Base-by-base conservation (phyloP, 305 asterid genomes). In the Ilex paraguariensis region DNA sequence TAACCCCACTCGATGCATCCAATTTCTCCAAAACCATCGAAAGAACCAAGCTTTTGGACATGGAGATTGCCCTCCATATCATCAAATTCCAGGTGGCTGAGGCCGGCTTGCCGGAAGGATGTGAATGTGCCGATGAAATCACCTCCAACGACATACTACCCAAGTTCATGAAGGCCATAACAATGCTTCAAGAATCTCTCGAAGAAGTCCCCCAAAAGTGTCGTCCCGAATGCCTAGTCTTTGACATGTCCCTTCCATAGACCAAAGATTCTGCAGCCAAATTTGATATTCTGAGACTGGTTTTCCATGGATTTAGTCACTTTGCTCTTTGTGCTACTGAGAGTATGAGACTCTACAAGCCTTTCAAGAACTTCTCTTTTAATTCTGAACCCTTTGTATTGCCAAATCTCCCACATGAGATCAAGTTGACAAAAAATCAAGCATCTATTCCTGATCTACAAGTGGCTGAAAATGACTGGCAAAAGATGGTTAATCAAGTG, bases 311-410 rank as follows among this genome's bases (percentile, higher is more conserved):
- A 14, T 45, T 55, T 46, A 62, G 73, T 56, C 67, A 57, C 8
- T 64, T 72, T 32, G 66, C 77, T n/a, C 12, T 36, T 8, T 73
- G 71, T 57, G 64, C 64, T 36, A 45, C 3, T 17, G 21, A 17
- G 21, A 17, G 21, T 17, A 17, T 17, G 21, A 17, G 21, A 17
- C 21, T 17, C 21, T 28, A 68, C 67, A 63, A 59, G 12, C 71
- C 78, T 44, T 55, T 68, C 8, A 31, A 44, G 31, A 45, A 61
- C 2, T 59, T 69, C 42, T 56, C 57, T 33, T 71, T 72, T 1
- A 74, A 75, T n/a, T 36, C 65, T 2, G 77, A 75, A 40, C 68
- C 67, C 7, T 71, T 75, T 31, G 9, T 31, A 33, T 14, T 75
- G 63, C 77, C 77, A 13, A 68, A 49, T 36, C 70, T 75, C 54